phyloP scores from a whole-genome alignment of 768 basidiomycete species.

The Mycena filopes region DNA sequence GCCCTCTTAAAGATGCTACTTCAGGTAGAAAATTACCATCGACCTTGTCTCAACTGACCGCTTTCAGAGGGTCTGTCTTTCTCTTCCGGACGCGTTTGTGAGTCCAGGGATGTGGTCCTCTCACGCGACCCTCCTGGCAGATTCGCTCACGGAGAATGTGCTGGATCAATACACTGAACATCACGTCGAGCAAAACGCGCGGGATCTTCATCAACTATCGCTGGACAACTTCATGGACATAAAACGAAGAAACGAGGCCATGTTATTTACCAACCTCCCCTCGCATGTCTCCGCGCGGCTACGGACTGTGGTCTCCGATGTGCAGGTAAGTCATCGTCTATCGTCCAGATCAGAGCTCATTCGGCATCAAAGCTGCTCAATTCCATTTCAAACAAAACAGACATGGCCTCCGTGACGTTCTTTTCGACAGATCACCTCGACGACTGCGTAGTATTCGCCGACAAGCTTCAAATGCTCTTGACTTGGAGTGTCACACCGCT shows the following conservation, averaged over 20 bases:
- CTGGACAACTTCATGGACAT: conserved; percentile 75
- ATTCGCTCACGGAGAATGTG: conserved; percentile 57
- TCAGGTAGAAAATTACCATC: conserved; percentile 56
- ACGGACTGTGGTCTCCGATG: conserved; percentile 67
- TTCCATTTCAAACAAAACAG: conserved; percentile 74
- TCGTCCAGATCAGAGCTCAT: background rate
- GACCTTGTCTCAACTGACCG: conserved; percentile 1
- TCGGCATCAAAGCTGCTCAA: conserved; percentile 68
- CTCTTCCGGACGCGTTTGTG: conserved; percentile 79
- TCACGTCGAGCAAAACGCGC: conserved; percentile 51
- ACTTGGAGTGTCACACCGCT: conserved; percentile 85
- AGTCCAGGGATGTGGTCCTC: conserved; percentile 75
- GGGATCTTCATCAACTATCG: conserved; percentile 60
- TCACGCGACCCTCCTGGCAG: conserved; percentile 59
- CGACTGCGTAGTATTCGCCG: conserved; percentile 59
- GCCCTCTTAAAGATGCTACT: conserved; percentile 64
- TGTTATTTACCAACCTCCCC: conserved; percentile 77
- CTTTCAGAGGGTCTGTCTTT: conserved; percentile 71
- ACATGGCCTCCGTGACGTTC: conserved; percentile 66
- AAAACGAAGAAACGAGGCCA: conserved; percentile 81
- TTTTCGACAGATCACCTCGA: conserved; percentile 59
- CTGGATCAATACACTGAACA: conserved; percentile 43
- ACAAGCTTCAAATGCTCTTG: conserved; percentile 78
- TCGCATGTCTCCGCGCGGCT: conserved; percentile 68
- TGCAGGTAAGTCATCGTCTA: conserved; percentile 51